Conservation (phyloP, 345 rosid species). For the Boechera retrofracta region DNA sequence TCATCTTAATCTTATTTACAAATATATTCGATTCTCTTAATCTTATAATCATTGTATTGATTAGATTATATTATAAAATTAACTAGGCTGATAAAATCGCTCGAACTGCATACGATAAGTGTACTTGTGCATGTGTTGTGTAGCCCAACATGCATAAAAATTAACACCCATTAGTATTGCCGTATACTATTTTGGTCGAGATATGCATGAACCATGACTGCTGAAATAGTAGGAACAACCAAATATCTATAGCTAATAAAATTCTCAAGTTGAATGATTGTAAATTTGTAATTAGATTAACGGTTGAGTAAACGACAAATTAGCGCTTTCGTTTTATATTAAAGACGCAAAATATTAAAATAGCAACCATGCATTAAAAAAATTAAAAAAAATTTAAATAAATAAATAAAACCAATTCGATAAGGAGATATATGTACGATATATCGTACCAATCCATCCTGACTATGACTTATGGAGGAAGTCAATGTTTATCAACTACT, state of each 20-base stretch:
- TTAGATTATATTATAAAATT: too few species aligned
- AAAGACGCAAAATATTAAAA: constrained; percentile 7
- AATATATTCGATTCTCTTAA: too few species aligned
- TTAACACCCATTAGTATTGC: not conserved
- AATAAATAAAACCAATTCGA: constrained; percentile 27
- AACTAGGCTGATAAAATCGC: not conserved
- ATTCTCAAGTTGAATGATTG: constrained; percentile 27
- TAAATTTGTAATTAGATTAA: constrained; percentile 10
- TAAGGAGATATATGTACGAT: constrained; percentile 38
- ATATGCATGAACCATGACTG: constrained; percentile 33
- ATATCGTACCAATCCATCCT: constrained; percentile 44
- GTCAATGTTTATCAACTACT: constrained; percentile 47
- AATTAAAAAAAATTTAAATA: not conserved
- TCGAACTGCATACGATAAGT: not conserved
- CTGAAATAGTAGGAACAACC: constrained; percentile 27
- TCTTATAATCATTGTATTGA: too few species aligned
- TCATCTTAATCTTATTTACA: not conserved
- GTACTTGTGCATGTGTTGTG: not conserved
- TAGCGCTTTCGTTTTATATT: constrained; percentile 34
- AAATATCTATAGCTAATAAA: constrained; percentile 2
- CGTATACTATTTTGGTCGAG: constrained; percentile 11
- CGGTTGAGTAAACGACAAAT: constrained; percentile 38
- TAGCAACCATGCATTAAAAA: constrained; percentile 30
- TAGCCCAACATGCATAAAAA: constrained; percentile 1
- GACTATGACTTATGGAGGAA: constrained; percentile 37